Evolutionary conservation across 169 alveolate genomes (phyloP).

Genomic region (Plasmodium blacklocki): DNA sequence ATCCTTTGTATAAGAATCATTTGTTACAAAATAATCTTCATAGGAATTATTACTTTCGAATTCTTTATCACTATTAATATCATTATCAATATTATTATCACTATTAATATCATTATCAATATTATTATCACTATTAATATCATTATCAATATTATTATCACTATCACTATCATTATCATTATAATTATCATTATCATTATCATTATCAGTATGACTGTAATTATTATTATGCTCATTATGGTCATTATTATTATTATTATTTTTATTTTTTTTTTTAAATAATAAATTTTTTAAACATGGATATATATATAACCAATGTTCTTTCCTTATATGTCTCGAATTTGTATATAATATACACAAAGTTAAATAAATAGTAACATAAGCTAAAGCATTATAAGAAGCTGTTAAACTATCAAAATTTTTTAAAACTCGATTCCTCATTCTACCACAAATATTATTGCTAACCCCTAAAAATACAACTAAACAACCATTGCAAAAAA

Average conservation of each 20-base stretch:
- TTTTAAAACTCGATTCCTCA: slow-evolving; percentile 55
- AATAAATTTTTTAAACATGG: slow-evolving; percentile 44
- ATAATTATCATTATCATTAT: neutral
- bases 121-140: neutral
- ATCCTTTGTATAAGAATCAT: too few relatives aligned
- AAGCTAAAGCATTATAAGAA: slow-evolving; percentile 67
- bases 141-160: neutral
- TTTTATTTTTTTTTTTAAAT: neutral
- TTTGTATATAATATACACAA: slow-evolving; percentile 32
- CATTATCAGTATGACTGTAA: neutral
- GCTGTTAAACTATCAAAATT: slow-evolving; percentile 73
- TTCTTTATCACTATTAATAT: neutral
- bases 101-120: neutral
- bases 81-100: neutral
- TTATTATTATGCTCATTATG: neutral
- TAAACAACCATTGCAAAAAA: slow-evolving; percentile 67
- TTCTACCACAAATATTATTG: slow-evolving; percentile 63
- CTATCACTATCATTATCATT: neutral
- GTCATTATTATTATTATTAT: neutral
- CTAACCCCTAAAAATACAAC: slow-evolving; percentile 67
- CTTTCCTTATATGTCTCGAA: slow-evolving; percentile 21
- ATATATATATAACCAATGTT: slow-evolving; percentile 54
- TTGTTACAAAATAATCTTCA: neutral
- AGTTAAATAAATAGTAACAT: slow-evolving; percentile 35
- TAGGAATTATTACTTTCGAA: slow-evolving; percentile 6